Conservation (phyloP, 352 stramenopile species). For the Phytophthora capsici region DNA sequence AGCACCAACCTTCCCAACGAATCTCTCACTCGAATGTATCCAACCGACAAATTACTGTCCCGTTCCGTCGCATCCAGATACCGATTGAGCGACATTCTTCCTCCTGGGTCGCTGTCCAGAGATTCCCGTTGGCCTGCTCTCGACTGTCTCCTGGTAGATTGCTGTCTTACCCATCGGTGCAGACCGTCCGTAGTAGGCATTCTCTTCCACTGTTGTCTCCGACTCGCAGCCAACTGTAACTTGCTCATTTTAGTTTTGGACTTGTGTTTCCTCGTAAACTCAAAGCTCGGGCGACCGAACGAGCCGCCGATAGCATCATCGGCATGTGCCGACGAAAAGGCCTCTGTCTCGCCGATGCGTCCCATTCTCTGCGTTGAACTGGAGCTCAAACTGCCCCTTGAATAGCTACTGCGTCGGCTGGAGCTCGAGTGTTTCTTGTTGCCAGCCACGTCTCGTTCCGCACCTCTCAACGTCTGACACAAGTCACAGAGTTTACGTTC, state of each 20-base stretch:
- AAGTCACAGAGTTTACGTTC: slow-evolving; percentile 84
- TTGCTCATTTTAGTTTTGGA: slow-evolving; percentile 64
- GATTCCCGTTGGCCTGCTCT: slow-evolving; percentile 46
- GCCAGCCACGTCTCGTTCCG: slow-evolving; percentile 55
- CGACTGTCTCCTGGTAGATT: slow-evolving; percentile 24
- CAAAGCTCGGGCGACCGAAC: slow-evolving; percentile 38
- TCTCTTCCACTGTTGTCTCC: slow-evolving; percentile 77
- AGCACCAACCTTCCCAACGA: slow-evolving; percentile 70
- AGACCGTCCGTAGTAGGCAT: slow-evolving; percentile 79
- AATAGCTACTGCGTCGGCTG: slow-evolving; percentile 31
- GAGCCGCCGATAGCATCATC: slow-evolving; percentile 45
- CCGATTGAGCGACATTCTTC: slow-evolving; percentile 40
- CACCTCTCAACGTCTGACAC: slow-evolving; percentile 76
- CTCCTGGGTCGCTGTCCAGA: slow-evolving; percentile 56
- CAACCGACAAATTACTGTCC: slow-evolving; percentile 69
- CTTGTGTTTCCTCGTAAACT: slow-evolving; percentile 28
- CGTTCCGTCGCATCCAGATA: slow-evolving; percentile 65
- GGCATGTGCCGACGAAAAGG: slow-evolving; percentile 42
- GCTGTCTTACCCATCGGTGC: slow-evolving; percentile 73
- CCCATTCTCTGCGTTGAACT: slow-evolving; percentile 45
- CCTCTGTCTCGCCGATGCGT: slow-evolving; percentile 53
- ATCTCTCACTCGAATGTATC: slow-evolving; percentile 82
- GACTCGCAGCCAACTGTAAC: slow-evolving; percentile 73
- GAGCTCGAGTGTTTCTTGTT: slow-evolving; percentile 37
- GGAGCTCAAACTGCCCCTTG: slow-evolving; percentile 28